Conservation (phyloP, 2,329 filamentous ascomycete genomes). For the Podosphaera xanthii region DNA sequence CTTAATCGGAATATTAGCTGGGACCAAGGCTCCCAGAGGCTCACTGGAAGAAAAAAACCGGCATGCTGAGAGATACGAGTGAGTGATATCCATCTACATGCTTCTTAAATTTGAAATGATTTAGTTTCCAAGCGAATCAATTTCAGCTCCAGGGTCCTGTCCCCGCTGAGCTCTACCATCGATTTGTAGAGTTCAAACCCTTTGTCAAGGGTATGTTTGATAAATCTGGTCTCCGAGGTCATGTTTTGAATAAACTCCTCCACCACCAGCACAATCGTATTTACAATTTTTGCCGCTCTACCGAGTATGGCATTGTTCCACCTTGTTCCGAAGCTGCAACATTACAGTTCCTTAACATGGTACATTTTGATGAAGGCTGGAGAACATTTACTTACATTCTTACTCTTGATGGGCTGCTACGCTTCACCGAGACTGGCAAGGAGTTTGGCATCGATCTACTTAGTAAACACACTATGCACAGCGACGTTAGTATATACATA, state of each 20-base stretch:
- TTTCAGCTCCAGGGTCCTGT: conserved; percentile 72
- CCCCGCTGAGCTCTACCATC: conserved; percentile 61
- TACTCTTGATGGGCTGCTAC: conserved; percentile 63
- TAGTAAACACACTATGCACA: conserved; percentile 94
- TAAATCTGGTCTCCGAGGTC: conserved; percentile 51
- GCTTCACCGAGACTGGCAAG: conserved; percentile 88
- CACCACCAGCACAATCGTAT: conserved; percentile 77
- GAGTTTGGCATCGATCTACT: conserved; percentile 87
- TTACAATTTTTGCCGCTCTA: conserved; percentile 67
- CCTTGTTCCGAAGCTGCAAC: conserved; percentile 48
- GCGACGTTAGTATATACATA: conserved; percentile 73
- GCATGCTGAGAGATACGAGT: conserved; percentile 55
- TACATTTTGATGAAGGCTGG: conserved; percentile 66
- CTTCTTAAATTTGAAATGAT: not conserved
- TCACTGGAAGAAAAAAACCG: conserved; percentile 21
- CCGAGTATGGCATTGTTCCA: conserved; percentile 46
- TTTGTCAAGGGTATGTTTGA: conserved; percentile 82
- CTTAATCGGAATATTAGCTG: conserved; percentile 61
- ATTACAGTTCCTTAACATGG: conserved; percentile 62
- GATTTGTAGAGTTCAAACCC: conserved; percentile 79
- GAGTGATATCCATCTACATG: conserved; percentile 15
- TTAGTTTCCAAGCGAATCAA: conserved; percentile 77
- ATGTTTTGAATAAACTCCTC: conserved; percentile 59
- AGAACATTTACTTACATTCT: conserved; percentile 83
- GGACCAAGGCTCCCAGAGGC: conserved; percentile 40